Evolutionary conservation across 176 grass and related monocot genomes (phyloP), one percentile per base, ranked within the genome.

Genomic region (Cenchrus fungigraminus): DNA sequence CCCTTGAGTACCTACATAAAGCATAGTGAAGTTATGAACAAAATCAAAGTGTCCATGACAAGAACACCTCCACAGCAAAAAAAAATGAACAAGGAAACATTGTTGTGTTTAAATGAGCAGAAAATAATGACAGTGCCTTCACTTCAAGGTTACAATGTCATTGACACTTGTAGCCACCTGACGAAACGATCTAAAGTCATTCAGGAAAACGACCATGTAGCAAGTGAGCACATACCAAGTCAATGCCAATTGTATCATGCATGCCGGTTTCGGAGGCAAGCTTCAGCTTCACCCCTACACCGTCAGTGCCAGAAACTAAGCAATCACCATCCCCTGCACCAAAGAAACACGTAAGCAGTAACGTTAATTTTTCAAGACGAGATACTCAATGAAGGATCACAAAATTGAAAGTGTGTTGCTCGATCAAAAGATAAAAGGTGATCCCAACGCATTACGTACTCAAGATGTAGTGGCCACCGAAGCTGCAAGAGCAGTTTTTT

Each of bases 101-200:
- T 55, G 8, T 74, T 9, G 20, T 69, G 44, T 37, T 47, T 19
- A 9, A 40, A 6, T 70, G 57, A 51, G 14, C 73, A 64, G 74
- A 73, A 66, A 17, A 55, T 17, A 53, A 12, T 56, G 45, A 15
- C 54, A 75, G 12, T 82, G 92, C 95, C 92, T 92, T 94, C 82
- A 91, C 92, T 49, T 92, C 95, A 74, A 97, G 92, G 77, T 97
- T 79, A 97, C 66, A 71, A 97, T 94, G 78, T 97, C 92, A 77
- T 97, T 97, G 15, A 97, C 90, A 67, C 95, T 97, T 92, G 90
- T 97, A 83, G 95, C 92, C 15, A 97, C 95, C 92, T 97, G 77
- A 6, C 53, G 11, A 43, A 8, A 79, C 16, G 77, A 50, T 31
- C 1, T 62, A 68, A 45, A 63, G 68, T 22, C n/a, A 69, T 34